These are phyloP conservation scores for Brasenia schreberi DNA, from an alignment of 164 flowering plant species.

Conservation along the genomic window DNA sequence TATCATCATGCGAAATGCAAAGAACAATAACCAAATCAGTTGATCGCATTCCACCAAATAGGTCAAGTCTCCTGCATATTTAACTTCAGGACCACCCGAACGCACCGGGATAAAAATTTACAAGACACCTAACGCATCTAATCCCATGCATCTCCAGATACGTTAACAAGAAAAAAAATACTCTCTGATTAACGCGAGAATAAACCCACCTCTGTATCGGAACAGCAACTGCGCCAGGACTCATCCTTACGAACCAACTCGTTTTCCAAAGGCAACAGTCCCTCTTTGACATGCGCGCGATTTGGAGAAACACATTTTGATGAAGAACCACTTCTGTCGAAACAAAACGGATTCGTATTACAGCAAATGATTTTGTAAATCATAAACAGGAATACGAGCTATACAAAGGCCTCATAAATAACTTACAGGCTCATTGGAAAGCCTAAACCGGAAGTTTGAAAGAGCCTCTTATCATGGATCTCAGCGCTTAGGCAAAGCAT, in stretches of 20 bases:
- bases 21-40: too few species aligned
- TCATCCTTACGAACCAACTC: background rate
- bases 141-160: too few species aligned
- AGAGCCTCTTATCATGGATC: background rate
- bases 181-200: background rate
- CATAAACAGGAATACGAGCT: background rate
- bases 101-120: too few species aligned
- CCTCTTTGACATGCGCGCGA: background rate
- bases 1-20: too few species aligned
- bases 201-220: background rate
- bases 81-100: too few species aligned
- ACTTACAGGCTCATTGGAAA: background rate
- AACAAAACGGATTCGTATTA: background rate
- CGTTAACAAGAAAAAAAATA: too few species aligned
- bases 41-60: too few species aligned
- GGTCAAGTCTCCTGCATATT: too few species aligned
- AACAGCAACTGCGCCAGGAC: background rate
- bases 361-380: background rate
- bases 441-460: background rate
- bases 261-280: background rate
- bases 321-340: background rate
- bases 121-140: too few species aligned
- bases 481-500: constrained; percentile 4
- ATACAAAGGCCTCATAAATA: background rate
- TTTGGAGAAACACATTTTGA: background rate